Evolutionary conservation across 164 flowering plant species (phyloP), one percentile per base, ranked within the genome.

Genomic region (Umbilicus rupestris): DNA sequence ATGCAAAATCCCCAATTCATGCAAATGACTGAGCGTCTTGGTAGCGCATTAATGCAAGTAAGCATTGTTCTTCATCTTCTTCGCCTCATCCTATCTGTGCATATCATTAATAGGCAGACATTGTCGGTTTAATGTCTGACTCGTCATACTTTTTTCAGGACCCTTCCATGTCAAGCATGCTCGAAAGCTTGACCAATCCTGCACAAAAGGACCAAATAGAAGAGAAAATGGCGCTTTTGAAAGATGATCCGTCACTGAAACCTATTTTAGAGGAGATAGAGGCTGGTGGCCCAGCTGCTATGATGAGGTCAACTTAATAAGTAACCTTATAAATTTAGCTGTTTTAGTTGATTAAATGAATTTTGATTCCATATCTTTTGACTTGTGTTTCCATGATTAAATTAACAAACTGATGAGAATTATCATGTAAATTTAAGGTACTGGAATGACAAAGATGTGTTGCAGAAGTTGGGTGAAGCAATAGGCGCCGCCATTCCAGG

Each of bases 21-120:
- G 97, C 78, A 79, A 63, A 90, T 93, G 98, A 94, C 98, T 73
- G 97, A 93, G 76, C 90, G 86, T 44, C 97, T 93, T 79, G 98
- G 98, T 68, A 86, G 66, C 79, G 89, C 96, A 62, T 75, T 93
- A 35, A 85, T 93, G 86, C 94, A 88, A 94, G 98, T 90, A 79
- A n/a, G n/a, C n/a, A n/a, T n/a, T n/a, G n/a, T n/a, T n/a, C n/a
- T n/a, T n/a, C n/a, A n/a, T n/a, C n/a, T n/a, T n/a, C n/a, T n/a
- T n/a, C n/a, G n/a, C n/a, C n/a, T n/a, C n/a, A n/a, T n/a, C n/a
- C n/a, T n/a, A n/a, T n/a, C n/a, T n/a, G n/a, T n/a, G n/a, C n/a
- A n/a, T n/a, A n/a, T n/a, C n/a, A n/a, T n/a, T n/a, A n/a, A n/a
- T n/a, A n/a, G n/a, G n/a, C n/a, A n/a, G n/a, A n/a, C n/a, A n/a